Evolutionary conservation across 176 grass and related monocot species (phyloP).

Genomic region (Pontederia paniculata): DNA sequence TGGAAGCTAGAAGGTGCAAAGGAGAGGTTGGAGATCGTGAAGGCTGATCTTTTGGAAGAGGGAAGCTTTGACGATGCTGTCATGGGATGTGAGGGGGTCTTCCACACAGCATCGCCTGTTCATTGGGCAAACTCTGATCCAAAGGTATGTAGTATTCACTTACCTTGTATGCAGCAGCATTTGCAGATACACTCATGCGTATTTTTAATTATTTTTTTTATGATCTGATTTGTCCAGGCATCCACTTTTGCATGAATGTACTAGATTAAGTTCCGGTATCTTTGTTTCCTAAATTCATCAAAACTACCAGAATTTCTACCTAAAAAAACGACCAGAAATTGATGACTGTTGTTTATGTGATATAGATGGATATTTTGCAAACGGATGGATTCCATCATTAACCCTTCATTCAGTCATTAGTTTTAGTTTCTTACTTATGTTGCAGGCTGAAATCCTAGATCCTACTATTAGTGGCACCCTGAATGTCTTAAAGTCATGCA

Average conservation of each 20-base stretch:
- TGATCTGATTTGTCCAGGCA: no score
- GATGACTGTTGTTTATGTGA: no score
- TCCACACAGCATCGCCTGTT: slow-evolving; percentile 74
- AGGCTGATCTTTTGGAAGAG: slow-evolving; percentile 65
- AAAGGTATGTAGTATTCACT: slow-evolving; percentile 33
- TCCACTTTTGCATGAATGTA: no score
- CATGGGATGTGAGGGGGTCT: slow-evolving; percentile 67
- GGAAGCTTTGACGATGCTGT: slow-evolving; percentile 74
- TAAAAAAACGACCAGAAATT: no score
- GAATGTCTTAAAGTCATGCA: slow-evolving; percentile 65
- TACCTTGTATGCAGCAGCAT: neutral
- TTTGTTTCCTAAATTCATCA: no score
- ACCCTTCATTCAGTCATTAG: neutral
- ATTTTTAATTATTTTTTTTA: no score
- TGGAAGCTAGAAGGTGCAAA: slow-evolving; percentile 62
- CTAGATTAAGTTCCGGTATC: no score
- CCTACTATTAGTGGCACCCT: slow-evolving; percentile 67
- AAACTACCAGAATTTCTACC: no score
- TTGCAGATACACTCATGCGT: no score
- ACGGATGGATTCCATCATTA: neutral
- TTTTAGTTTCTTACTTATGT: neutral
- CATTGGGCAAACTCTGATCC: slow-evolving; percentile 38
- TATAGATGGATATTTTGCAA: neutral
- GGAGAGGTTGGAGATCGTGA: slow-evolving; percentile 62
- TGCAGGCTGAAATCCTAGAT: slow-evolving; percentile 55